Conservation (phyloP, 2,329 filamentous ascomycete species). For the Fusarium longipes region DNA sequence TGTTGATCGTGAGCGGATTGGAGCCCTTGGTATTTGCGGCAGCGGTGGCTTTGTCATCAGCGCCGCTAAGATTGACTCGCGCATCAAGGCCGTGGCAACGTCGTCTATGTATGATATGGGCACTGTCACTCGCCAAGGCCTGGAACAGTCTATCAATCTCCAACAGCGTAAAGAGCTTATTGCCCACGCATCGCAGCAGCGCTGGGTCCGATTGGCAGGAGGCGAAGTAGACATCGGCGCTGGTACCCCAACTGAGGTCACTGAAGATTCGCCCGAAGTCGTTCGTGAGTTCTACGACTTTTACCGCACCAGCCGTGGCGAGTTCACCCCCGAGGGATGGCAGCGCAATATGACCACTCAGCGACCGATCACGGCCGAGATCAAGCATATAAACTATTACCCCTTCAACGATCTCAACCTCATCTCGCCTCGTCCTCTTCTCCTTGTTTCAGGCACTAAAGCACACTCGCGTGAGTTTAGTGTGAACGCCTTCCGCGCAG, state of each 20-base stretch:
- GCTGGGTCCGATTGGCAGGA: not conserved
- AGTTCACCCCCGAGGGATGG: not conserved
- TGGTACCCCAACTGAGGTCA: not conserved
- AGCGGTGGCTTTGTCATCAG: not conserved
- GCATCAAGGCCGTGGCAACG: not conserved
- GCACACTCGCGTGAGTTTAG: not conserved
- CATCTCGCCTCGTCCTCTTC: not conserved
- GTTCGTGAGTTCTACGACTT: not conserved
- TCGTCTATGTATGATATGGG: conserved; percentile 8
- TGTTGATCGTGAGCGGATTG: not conserved
- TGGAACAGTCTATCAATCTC: not conserved
- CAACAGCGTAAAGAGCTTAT: not conserved
- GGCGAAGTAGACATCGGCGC: not conserved
- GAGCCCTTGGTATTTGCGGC: not conserved
- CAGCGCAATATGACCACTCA: not conserved
- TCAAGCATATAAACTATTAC: conserved; percentile 1
- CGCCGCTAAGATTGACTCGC: conserved; percentile 1
- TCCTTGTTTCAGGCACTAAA: not conserved
- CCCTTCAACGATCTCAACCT: not conserved
- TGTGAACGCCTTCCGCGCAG: not conserved
- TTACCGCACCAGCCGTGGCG: not conserved
- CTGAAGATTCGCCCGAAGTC: not conserved
- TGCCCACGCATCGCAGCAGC: not conserved
- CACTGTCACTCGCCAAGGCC: not conserved
- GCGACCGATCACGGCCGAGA: not conserved